A percentile compares a stretch with the other conserved stretches of the same genome.
These are phyloP conservation scores for Cercis canadensis DNA, from an alignment of 306 rosid species.

Conservation along the genomic window DNA sequence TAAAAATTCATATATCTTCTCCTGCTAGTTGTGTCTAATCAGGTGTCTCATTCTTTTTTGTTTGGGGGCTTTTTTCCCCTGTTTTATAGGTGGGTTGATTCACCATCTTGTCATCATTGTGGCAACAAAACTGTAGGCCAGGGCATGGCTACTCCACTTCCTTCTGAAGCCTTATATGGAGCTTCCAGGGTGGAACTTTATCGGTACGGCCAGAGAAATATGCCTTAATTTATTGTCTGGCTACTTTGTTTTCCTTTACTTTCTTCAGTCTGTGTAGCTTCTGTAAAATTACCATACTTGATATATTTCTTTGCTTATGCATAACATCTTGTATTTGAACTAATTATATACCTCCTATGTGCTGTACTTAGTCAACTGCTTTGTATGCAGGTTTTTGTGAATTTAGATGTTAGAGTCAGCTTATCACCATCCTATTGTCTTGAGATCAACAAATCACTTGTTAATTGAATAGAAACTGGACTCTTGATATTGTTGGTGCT, in stretches of 20 bases:
- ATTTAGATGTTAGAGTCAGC: not conserved
- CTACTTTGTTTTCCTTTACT: constrained; percentile 17
- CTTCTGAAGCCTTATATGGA: constrained; percentile 68
- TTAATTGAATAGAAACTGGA: not conserved
- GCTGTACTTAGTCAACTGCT: no score
- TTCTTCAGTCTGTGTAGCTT: constrained; percentile 13
- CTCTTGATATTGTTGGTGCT: not conserved
- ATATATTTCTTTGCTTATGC: constrained; percentile 21
- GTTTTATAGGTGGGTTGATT: constrained; percentile 75
- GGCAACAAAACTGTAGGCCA: constrained; percentile 56
- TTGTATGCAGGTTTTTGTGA: not conserved
- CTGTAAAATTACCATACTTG: constrained; percentile 24
- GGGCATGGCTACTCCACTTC: constrained; percentile 64
- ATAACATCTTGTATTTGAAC: constrained; percentile 33
- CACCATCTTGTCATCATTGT: constrained; percentile 79
- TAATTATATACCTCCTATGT: no score
- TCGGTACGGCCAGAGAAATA: constrained; percentile 52
- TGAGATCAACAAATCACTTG: constrained; percentile 7
- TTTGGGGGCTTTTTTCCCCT: constrained; percentile 30
- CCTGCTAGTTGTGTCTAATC: constrained; percentile 19
- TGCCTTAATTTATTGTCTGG: constrained; percentile 19
- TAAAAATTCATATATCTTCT: constrained; percentile 3
- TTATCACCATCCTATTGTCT: constrained; percentile 4
- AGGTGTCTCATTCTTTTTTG: not conserved
- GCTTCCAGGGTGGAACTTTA: constrained; percentile 75